A percentile compares a stretch with the other conserved stretches of the same genome.
These are phyloP conservation scores for Talaromyces sp. DNA, from an alignment of 2,329 filamentous ascomycete species.

Conservation along the genomic window DNA sequence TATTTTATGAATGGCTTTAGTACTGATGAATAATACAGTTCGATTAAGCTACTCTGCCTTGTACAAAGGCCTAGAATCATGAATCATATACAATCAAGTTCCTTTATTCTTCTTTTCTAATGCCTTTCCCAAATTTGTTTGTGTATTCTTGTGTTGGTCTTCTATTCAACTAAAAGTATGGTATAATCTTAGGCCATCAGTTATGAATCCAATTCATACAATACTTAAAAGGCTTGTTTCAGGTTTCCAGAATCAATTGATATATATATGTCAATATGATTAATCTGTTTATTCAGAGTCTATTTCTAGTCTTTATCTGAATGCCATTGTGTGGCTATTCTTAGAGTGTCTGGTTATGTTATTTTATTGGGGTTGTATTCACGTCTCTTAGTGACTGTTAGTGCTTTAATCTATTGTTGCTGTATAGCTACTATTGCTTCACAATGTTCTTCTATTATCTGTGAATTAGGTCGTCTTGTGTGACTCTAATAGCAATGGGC, in stretches of 20 bases:
- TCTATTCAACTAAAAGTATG: not conserved
- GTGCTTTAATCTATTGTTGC: not conserved
- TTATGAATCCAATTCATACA: not conserved
- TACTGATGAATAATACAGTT: constrained; percentile 13
- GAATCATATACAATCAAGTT: not conserved
- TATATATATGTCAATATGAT: not conserved
- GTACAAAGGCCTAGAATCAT: not conserved
- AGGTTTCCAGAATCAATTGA: not conserved
- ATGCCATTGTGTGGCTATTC: not conserved
- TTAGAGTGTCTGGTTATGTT: not conserved
- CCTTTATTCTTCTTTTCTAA: not conserved
- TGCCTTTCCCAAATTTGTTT: not conserved
- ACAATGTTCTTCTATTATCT: not conserved
- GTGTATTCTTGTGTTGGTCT: not conserved
- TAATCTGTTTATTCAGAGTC: not conserved
- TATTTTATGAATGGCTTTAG: not conserved
- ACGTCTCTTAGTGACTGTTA: not conserved
- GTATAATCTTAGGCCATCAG: not conserved
- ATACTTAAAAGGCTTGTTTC: not conserved
- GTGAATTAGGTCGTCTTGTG: not conserved
- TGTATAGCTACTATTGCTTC: not conserved
- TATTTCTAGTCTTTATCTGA: not conserved
- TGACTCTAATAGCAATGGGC: not conserved
- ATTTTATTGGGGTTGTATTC: not conserved
- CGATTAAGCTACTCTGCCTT: constrained; percentile 12